Evolutionary conservation across 331 rosid species (phyloP).

Genomic region (Prunus yedoensis): DNA sequence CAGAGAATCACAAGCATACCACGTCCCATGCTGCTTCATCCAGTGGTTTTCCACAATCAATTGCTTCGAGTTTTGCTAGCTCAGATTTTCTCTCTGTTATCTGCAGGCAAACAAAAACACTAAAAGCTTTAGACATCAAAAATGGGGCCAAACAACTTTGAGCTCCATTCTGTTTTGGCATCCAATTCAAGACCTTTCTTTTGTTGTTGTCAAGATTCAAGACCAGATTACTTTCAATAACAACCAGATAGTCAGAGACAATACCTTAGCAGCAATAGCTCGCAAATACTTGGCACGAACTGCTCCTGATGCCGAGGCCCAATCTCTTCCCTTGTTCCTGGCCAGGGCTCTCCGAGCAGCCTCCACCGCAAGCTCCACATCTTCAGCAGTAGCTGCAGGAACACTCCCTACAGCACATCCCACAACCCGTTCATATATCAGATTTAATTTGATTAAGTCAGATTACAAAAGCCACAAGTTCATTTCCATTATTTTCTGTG

Average conservation of each 20-base stretch:
- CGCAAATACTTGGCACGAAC: slow-evolving; percentile 87
- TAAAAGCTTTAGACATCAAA: neutral
- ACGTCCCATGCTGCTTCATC: slow-evolving; percentile 96
- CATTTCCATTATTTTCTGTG: neutral
- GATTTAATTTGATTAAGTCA: neutral
- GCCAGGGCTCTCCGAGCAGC: slow-evolving; percentile 79
- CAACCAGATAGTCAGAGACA: neutral
- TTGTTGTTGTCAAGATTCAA: neutral
- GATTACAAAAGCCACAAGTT: neutral
- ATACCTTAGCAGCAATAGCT: slow-evolving; percentile 92
- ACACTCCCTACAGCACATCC: slow-evolving; percentile 54
- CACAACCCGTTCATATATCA: slow-evolving; percentile 12
- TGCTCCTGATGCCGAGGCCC: slow-evolving; percentile 78
- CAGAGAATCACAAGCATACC: slow-evolving; percentile 35
- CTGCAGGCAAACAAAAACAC: slow-evolving; percentile 31
- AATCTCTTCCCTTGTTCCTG: slow-evolving; percentile 70
- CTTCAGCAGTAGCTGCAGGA: slow-evolving; percentile 93
- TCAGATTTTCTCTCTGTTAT: slow-evolving; percentile 57
- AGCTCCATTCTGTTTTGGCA: neutral
- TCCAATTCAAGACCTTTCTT: neutral
- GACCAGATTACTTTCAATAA: neutral
- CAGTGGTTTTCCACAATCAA: slow-evolving; percentile 85
- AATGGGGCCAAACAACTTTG: neutral
- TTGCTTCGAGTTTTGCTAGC: slow-evolving; percentile 66
- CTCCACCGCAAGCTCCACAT: slow-evolving; percentile 78